These are phyloP conservation scores for Cucurbita maxima DNA, from an alignment of 306 rosid genomes.

Conservation along the genomic window DNA sequence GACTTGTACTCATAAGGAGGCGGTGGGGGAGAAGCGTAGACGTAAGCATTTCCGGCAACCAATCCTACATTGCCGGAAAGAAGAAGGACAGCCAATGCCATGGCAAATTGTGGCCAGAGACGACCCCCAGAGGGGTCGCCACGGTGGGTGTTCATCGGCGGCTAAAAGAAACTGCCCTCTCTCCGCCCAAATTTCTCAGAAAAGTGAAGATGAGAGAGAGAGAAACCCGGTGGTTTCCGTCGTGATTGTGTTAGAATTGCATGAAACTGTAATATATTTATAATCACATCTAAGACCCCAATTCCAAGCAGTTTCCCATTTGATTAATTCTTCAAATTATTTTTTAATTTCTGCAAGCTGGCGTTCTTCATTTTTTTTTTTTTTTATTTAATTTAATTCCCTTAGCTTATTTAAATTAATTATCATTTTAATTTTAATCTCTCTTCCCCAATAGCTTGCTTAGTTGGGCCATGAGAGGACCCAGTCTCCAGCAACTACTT, in stretches of 20 bases:
- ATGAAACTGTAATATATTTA: background rate
- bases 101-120: constrained; percentile 45
- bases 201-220: background rate
- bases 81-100: constrained; percentile 40
- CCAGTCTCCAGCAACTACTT: constrained; percentile 1
- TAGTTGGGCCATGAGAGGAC: background rate
- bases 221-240: background rate
- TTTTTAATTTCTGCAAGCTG: background rate
- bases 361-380: background rate
- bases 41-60: constrained; percentile 56
- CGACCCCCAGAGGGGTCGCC: constrained; percentile 67
- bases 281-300: background rate
- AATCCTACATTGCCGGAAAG: constrained; percentile 43
- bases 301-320: background rate
- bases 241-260: background rate
- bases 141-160: constrained; percentile 40
- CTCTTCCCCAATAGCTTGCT: background rate
- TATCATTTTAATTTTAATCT: background rate
- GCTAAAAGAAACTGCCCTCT: background rate
- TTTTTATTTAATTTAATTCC: no score
- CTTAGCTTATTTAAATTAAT: background rate
- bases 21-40: constrained; percentile 64
- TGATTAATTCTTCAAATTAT: constrained; percentile 4
- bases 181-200: constrained; percentile 18
- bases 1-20: constrained; percentile 21